Base-by-base conservation (phyloP, 805 yeast genomes). In the Nakazawaea populi region DNA sequence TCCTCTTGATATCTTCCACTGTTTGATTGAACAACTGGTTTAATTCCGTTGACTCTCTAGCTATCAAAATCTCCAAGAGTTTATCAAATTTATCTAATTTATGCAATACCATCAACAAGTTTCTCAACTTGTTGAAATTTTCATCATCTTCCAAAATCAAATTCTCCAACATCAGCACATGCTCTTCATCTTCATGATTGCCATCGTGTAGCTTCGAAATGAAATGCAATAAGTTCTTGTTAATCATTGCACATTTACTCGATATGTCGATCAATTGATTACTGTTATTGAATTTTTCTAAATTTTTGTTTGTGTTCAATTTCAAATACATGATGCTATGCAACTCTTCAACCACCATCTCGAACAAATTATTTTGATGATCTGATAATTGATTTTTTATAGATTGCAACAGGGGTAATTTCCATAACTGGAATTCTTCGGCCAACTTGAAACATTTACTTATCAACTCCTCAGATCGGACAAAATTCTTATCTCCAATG, bases 341-440 rank as follows among this genome's bases (percentile, higher is more conserved):
- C 41, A 89, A 68, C 59, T 90, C 96, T 55, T 87, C 96, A n/a
- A 87, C 70, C 18, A 91, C 70, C 55, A 80, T 79, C 44, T 84
- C 89, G 59, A 85, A 84, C 31, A 91, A 68, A 41, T 77, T 75
- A 52, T 79, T 80, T 12, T 78, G 74, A 55, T 83, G 90, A 3
- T 70, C 60, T 46, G 79, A 78, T 14, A 85, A 67, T 54, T 78
- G 79, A 42, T 68, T 74, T 51, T 75, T 79, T 5, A 80, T 65
- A 11, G 79, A 69, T 11, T 63, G 60, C 63, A 86, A 68, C 0
- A 85, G 80, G 1, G 80, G 72, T 24, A 87, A 64, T 41, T 75
- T 67, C 83, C 87, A 83, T 30, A 87, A 60, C 12, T 74, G 72
- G 58, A 77, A 77, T 40, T 70, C 66, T 12, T 76, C 77, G 0